Evolutionary conservation across 345 rosid genomes (phyloP).

Genomic region (Lumnitzera racemosa): DNA sequence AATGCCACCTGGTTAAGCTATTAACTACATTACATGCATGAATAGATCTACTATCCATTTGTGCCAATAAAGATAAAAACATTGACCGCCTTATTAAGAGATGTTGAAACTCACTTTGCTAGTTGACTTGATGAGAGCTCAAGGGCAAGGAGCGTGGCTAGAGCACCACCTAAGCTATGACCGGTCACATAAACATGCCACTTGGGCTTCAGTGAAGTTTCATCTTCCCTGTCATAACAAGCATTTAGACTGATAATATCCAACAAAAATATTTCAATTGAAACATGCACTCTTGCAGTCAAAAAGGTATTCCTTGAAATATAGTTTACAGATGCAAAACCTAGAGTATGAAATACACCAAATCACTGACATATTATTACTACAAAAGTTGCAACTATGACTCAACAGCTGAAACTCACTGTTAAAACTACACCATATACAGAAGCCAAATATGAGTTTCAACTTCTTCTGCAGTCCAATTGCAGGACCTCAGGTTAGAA

Average conservation of each 20-base stretch:
- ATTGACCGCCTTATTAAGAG: background rate
- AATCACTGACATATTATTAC: no score
- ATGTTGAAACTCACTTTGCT: constrained; percentile 47
- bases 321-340: no score
- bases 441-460: no score
- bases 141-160: constrained; percentile 85
- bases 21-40: background rate
- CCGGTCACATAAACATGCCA: constrained; percentile 97
- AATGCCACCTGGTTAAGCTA: background rate
- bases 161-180: constrained; percentile 96
- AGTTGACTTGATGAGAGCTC: constrained; percentile 91
- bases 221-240: constrained; percentile 46
- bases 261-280: background rate
- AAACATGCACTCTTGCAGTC: no score
- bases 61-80: background rate
- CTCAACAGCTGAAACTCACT: no score
- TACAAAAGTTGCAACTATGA: no score
- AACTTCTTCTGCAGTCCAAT: no score
- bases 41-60: no score
- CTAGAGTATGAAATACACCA: no score
- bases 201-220: constrained; percentile 28
- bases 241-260: background rate
- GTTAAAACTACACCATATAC: no score
- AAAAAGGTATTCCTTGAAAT: no score
- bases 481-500: no score